Conservation (phyloP, 225 moss, liverwort and hornwort genomes). For the Climacium dendroides region DNA sequence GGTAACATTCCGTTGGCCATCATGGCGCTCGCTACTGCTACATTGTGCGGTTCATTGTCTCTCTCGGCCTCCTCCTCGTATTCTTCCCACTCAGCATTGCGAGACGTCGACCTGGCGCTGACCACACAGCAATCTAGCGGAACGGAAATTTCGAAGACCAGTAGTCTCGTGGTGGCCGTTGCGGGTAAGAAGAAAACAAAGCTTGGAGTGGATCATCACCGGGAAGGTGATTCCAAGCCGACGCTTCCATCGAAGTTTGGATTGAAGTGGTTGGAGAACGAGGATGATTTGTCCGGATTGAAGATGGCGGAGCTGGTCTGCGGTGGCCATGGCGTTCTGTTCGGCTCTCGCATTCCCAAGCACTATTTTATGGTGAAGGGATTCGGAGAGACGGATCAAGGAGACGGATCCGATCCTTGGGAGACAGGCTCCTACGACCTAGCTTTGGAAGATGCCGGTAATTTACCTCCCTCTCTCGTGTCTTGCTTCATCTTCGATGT, state of each 20-base stretch:
- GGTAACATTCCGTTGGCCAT: not conserved
- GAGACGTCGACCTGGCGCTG: not conserved
- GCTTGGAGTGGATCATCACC: slow-evolving; percentile 16
- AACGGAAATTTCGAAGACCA: not conserved
- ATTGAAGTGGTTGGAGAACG: slow-evolving; percentile 12
- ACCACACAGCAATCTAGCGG: not conserved
- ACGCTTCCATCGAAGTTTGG: slow-evolving; percentile 8
- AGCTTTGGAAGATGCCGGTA: slow-evolving; percentile 55
- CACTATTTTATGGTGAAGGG: slow-evolving; percentile 55
- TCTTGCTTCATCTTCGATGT: not conserved
- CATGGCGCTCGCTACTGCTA: not conserved
- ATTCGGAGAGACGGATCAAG: slow-evolving; percentile 49
- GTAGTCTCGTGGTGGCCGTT: not conserved
- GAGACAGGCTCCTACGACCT: slow-evolving; percentile 72
- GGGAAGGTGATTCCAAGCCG: not conserved
- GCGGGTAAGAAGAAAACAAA: not conserved
- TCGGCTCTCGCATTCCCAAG: slow-evolving; percentile 57
- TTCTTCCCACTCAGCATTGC: not conserved
- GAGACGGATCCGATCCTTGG: slow-evolving; percentile 60
- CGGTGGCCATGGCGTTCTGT: slow-evolving; percentile 47
- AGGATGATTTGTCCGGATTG: slow-evolving; percentile 8
- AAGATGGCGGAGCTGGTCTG: slow-evolving; percentile 39
- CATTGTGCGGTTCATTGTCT: not conserved
- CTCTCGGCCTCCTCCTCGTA: not conserved
- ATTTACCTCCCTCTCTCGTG: not conserved